These are phyloP conservation scores for Amaranthus tricolor DNA, from an alignment of 179 eudicot genomes.

Conservation along the genomic window DNA sequence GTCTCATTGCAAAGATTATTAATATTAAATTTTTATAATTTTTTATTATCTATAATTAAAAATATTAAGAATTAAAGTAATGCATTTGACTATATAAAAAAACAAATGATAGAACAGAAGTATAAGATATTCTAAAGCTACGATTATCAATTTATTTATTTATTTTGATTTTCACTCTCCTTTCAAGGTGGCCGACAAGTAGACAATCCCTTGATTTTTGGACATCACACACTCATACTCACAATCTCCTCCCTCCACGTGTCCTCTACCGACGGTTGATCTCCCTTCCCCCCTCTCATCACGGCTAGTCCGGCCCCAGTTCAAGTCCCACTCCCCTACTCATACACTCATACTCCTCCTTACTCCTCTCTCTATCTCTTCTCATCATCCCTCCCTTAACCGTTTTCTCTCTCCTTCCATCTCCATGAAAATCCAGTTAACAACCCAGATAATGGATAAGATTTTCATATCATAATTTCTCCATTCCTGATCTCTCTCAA, in stretches of 20 bases:
- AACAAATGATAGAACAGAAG: too few species aligned
- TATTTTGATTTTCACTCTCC: neutral
- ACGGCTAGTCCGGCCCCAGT: conserved; percentile 26
- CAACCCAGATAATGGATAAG: too few species aligned
- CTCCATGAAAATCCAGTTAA: neutral
- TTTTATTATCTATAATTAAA: too few species aligned
- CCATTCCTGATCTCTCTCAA: neutral
- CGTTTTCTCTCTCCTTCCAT: neutral
- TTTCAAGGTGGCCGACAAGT: conserved; percentile 29
- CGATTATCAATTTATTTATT: neutral
- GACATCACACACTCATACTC: conserved; percentile 6
- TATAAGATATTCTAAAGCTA: neutral
- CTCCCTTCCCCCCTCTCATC: neutral
- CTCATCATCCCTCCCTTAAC: conserved; percentile 6
- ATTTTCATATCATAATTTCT: too few species aligned
- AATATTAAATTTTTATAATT: too few species aligned
- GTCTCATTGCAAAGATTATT: too few species aligned
- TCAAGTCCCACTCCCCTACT: conserved; percentile 8
- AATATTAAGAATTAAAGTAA: too few species aligned
- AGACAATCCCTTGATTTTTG: conserved; percentile 22
- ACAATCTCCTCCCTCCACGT: conserved; percentile 8
- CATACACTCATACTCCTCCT: neutral
- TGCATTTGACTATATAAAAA: too few species aligned
- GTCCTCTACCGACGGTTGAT: conserved; percentile 9
- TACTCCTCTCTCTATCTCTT: neutral